These are phyloP conservation scores for Solidago caesia DNA, from an alignment of 129 eudicot genomes.

Conservation along the genomic window DNA sequence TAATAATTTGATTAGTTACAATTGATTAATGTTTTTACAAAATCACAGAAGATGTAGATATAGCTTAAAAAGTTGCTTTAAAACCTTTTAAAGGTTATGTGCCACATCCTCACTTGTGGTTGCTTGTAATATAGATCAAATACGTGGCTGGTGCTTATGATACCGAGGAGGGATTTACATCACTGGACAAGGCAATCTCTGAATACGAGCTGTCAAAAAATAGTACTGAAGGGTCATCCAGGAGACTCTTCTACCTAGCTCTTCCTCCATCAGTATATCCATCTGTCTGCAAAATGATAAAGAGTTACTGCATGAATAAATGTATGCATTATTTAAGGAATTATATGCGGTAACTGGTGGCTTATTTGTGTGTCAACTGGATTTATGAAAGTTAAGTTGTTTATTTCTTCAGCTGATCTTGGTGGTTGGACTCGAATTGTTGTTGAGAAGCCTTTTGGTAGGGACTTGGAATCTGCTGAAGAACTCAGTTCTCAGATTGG, in stretches of 20 bases:
- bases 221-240: constrained; percentile 60
- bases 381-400: constrained; percentile 15
- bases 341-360: constrained; percentile 8
- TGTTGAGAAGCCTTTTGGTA: constrained; percentile 99
- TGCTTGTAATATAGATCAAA: constrained; percentile 49
- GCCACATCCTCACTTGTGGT: constrained; percentile 9
- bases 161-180: constrained; percentile 68
- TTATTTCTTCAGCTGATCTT: constrained; percentile 61
- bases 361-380: constrained; percentile 14
- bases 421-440: constrained; percentile 99
- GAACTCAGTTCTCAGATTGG: constrained; percentile 93
- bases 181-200: constrained; percentile 67
- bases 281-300: constrained; percentile 91
- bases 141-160: constrained; percentile 89
- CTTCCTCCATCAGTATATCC: constrained; percentile 99
- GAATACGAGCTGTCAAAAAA: constrained; percentile 65
- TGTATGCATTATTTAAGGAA: constrained; percentile 43
- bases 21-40: not conserved
- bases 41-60: not conserved
- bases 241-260: constrained; percentile 94
- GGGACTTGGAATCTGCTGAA: constrained; percentile 92
- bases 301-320: constrained; percentile 65
- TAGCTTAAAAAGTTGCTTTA: not conserved
- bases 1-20: not conserved
- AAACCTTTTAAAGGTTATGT: not conserved